Percentiles rank a stretch among this genome's conserved stretches.
Evolutionary conservation across 805 yeast genomes (phyloP).

Genomic region (Saccharomyces eubayanus): DNA sequence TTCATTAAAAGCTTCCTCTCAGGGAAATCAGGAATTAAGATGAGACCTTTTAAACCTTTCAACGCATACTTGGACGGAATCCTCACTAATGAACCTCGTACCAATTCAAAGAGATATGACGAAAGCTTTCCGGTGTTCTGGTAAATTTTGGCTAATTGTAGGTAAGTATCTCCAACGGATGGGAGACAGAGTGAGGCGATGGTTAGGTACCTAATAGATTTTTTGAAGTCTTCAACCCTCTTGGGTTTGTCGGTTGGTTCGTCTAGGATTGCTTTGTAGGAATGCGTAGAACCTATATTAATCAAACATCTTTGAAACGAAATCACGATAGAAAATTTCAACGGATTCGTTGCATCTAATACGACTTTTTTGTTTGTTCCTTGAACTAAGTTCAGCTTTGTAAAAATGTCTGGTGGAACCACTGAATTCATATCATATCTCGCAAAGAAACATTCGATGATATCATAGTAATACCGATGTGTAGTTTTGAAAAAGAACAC

Average conservation of each 20-base stretch:
- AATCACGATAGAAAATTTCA: neutral
- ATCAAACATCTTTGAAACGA: slow-evolving; percentile 5
- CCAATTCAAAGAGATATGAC: neutral
- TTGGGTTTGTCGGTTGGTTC: neutral
- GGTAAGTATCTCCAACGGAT: slow-evolving; percentile 5
- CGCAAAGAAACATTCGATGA: slow-evolving; percentile 24
- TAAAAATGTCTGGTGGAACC: slow-evolving; percentile 2
- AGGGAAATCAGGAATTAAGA: neutral
- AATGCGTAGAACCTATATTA: slow-evolving; percentile 3
- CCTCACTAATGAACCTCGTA: slow-evolving; percentile 4
- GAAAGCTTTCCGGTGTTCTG: neutral
- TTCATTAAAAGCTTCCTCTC: neutral
- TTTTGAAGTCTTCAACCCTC: neutral
- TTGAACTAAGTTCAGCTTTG: slow-evolving; percentile 4
- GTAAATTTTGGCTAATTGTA: slow-evolving; percentile 1
- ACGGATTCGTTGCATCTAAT: neutral
- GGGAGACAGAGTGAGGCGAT: slow-evolving; percentile 5
- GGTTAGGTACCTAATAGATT: slow-evolving; percentile 5
- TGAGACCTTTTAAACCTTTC: neutral
- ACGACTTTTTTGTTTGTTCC: neutral
- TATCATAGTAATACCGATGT: slow-evolving; percentile 38
- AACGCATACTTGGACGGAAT: neutral
- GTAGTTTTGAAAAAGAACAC: slow-evolving; percentile 40
- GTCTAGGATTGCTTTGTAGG: slow-evolving; percentile 1
- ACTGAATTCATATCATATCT: slow-evolving; percentile 6